Base-by-base conservation (phyloP, 1,284 basidiomycete genomes). In the Tilletia horrida region DNA sequence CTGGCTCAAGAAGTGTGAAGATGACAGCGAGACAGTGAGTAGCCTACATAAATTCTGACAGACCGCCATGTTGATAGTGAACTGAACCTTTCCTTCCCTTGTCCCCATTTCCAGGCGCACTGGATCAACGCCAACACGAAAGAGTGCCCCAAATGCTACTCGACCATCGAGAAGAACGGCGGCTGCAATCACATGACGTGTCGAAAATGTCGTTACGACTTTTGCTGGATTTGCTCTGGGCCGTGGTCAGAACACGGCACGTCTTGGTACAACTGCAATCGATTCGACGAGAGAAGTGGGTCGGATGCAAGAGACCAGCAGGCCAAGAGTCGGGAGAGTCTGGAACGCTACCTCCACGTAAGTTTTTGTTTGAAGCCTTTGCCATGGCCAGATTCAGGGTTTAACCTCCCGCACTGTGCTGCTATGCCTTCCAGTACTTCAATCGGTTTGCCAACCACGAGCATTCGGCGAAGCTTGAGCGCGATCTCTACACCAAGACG, bases 41-140 rank as follows among this genome's bases (percentile, higher is more conserved):
- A 9, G 13, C n/a, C 35, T 40, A 40, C 35, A 40, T 40, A 40
- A 4, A 40, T 40, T 11, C 35, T 11, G 35, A 40, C 35, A 40
- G 35, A 40, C 11, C 4, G 35, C 35, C 35, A 6, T 52, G 6
- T 40, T 48, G 25, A 40, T 64, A 3, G 14, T 9, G 2, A 40
- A 0, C 27, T 9, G 2, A 40, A 0, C 2, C 31, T 29, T 29
- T 62, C 21, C 42, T 6, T 25, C 25, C 7, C 50, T 52, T 29
- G 6, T 55, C 25, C 47, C 25, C 8, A 18, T 48, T 14, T 21
- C 25, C 47, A 65, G 55, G 43, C 93, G 47, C 97, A 98, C 82
- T 98, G 95, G 95, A 94, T 98, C 84, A 92, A 91, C 86, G 97
- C 93, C 74, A 97, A 98, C 82, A 98, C 95, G 63, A 97, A 98